Percentiles rank a stretch among this genome's conserved stretches.
Evolutionary conservation across 2,329 filamentous ascomycete species (phyloP).

Genomic region (Fusarium fujikuroi): DNA sequence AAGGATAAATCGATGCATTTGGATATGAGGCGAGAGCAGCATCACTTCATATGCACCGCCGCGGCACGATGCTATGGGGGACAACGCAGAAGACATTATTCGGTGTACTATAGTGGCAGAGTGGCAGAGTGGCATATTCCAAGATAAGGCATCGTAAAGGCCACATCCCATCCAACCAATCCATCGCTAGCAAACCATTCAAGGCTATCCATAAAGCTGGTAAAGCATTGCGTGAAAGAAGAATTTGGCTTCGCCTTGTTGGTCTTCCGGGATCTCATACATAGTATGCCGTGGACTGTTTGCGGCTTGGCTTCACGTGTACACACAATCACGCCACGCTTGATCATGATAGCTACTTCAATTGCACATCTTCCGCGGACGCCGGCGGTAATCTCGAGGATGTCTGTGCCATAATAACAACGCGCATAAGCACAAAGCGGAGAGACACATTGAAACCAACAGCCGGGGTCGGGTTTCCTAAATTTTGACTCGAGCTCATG

Average conservation of each 20-base stretch:
- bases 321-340: background rate
- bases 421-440: background rate
- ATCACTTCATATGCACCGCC: constrained; percentile 15
- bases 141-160: constrained; percentile 17
- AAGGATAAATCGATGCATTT: constrained; percentile 4
- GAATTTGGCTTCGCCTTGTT: background rate
- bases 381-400: constrained; percentile 7
- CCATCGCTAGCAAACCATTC: constrained; percentile 19
- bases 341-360: background rate
- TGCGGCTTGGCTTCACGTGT: background rate
- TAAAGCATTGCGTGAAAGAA: background rate
- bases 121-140: constrained; percentile 6
- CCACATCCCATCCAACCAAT: constrained; percentile 13
- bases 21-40: background rate
- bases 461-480: constrained; percentile 8
- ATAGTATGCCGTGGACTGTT: background rate
- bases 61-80: constrained; percentile 2
- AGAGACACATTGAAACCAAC: constrained; percentile 1
- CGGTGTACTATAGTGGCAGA: constrained; percentile 13
- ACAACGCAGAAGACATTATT: constrained; percentile 1
- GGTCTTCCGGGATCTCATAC: background rate
- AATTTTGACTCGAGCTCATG: constrained; percentile 4
- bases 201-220: background rate
- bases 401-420: background rate
- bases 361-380: background rate